Base-by-base conservation (phyloP, 2,329 filamentous ascomycete genomes). In the Aspergillus fumigatus region DNA sequence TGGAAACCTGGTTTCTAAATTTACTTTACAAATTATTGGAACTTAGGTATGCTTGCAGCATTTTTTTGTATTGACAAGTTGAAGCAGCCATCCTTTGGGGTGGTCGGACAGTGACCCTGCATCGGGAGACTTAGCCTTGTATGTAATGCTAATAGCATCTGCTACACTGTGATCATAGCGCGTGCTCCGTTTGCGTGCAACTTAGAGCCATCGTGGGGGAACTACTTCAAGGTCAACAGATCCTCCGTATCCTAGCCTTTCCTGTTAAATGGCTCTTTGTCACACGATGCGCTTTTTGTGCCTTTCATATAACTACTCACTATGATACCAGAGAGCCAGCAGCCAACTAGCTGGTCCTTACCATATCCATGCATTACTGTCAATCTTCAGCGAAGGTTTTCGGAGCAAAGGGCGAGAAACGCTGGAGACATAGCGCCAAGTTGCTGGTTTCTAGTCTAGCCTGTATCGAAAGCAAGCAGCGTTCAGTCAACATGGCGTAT, bases 111-210 rank as follows among this genome's bases (percentile, higher is more conserved):
- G 29, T 19, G 48, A 35, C 26, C 5, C 25, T 35, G 29, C 48
- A 35, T 29, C 48, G 26, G 48, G 17, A 50, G 21, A 27, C 19
- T 23, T 14, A 19, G 54, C 49, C 35, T 45, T 52, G 51, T 62
- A 67, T 67, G 66, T 69, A 69, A 71, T 68, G 53, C 63, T 71
- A 68, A 72, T 68, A 67, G 58, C 63, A 68, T 66, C 32, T 52
- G 51, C 58, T 52, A 53, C 59, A 55, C 58, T 64, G 62, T 71
- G 68, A 70, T 62, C 64, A 58, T 61, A 62, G 64, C 71, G 63
- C 62, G 63, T 62, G 63, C 58, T 57, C 63, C 63, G 63, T 65
- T 66, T 66, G 62, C 63, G 60, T 66, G 56, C 60, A 55, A 64
- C 54, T 47, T 48, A 49, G 52, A 53, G 38, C 40, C 62, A 48